These are phyloP conservation scores for Leccinum disarticulatum DNA, from an alignment of 768 basidiomycete genomes.

Conservation along the genomic window DNA sequence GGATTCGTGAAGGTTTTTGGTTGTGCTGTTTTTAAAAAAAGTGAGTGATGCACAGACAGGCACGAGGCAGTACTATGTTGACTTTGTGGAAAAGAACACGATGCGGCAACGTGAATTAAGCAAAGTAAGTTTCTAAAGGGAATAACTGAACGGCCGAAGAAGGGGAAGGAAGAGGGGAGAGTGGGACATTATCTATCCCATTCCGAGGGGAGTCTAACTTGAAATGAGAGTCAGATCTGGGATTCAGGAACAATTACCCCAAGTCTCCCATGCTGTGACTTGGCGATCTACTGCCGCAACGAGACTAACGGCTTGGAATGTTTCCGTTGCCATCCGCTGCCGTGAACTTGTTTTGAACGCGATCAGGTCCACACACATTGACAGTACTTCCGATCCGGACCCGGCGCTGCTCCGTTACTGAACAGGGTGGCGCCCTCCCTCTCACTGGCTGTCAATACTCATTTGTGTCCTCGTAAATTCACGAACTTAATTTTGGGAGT, in stretches of 20 bases:
- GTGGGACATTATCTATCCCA: constrained; percentile 10
- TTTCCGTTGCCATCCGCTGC: constrained; percentile 1
- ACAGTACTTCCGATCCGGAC: constrained; percentile 12
- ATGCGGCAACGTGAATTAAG: constrained; percentile 9
- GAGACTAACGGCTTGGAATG: background rate
- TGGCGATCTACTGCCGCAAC: constrained; percentile 23
- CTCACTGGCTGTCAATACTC: background rate
- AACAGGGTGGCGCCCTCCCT: background rate
- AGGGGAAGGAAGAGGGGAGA: background rate
- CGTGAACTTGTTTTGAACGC: background rate
- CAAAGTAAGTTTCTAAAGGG: constrained; percentile 1
- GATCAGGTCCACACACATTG: background rate
- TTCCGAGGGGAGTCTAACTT: constrained; percentile 6
- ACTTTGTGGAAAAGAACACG: constrained; percentile 6
- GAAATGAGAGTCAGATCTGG: constrained; percentile 10
- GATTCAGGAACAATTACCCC: constrained; percentile 12
- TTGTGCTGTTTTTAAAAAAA: constrained; percentile 17
- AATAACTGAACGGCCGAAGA: background rate
- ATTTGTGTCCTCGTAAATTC: background rate
- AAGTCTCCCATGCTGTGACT: background rate
- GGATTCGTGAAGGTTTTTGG: constrained; percentile 5
- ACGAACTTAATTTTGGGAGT: no score
- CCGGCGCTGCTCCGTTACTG: constrained; percentile 1
- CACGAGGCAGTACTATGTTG: constrained; percentile 14
- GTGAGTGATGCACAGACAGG: constrained; percentile 9